Evolutionary conservation across 768 basidiomycete genomes (phyloP), one percentile per base, ranked within the genome.

Genomic region (Lenzites betulinus): DNA sequence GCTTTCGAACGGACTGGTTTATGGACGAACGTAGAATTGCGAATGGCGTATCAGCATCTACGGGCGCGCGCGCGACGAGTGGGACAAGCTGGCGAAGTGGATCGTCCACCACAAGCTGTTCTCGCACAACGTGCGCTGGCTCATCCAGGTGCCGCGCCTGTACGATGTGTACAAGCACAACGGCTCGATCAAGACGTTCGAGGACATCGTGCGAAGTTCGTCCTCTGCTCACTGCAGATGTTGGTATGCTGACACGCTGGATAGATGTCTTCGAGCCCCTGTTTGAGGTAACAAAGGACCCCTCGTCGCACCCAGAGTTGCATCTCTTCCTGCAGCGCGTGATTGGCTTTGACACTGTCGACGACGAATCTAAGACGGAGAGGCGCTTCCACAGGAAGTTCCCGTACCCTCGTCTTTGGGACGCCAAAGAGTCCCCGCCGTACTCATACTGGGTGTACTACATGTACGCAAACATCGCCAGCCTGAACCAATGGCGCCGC

Each of bases 31-130:
- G 13, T 64, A 93, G 89, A 95, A 95, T 66, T 94, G 92, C 63
- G 97, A 99, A 77, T 99, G 97, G 93, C 86, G 97, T 5, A 83
- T 98, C 58, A 96, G 93, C 64, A 92, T 99, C 63, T 99, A 98
- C 66, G 97, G 95, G 2, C 85, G 93, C 58, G 82, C 81, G 2
- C 65, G 73, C 12, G 81, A 85, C 59, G 97, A 99, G 76, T 99
- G 97, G 97, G 97, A 98, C 79, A 98, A 98, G 69, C 79, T 99
- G 7, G 97, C 97, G 18, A 90, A 89, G 78, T 99, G 97, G 97
- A 87, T 99, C 58, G 86, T 97, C 71, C 83, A 91, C 70, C 85
- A 98, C 79, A 94, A 96, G 72, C 79, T 98, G 5, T 91, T 83
- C 73, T 98, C 95, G 2, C 95, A 98, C 74, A 98, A 99, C 70